phyloP scores from a whole-genome alignment of 1,284 basidiomycete species.

The Takashimella koratensis region DNA sequence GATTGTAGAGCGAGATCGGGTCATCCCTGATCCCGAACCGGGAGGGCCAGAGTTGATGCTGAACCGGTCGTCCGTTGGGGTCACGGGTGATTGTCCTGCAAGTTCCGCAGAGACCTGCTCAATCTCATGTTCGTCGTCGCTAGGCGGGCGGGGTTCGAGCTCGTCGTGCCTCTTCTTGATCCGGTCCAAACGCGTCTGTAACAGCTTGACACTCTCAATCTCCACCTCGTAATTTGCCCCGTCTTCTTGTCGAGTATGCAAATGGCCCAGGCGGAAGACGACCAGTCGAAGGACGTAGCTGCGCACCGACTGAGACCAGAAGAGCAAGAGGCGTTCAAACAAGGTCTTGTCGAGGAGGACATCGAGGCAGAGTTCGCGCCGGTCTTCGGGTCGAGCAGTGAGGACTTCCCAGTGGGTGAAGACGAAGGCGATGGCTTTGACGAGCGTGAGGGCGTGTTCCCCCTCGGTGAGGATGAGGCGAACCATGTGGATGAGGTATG shows the following conservation, averaged over 20 bases:
- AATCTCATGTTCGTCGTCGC: conserved; percentile 16
- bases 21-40: conserved; percentile 12
- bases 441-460: conserved; percentile 53
- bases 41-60: background rate
- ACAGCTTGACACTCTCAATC: conserved; percentile 49
- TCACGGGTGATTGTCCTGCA: background rate
- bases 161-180: conserved; percentile 53
- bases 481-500: conserved; percentile 50
- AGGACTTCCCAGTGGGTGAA: conserved; percentile 55
- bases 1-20: conserved; percentile 46
- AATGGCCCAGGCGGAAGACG: conserved; percentile 53
- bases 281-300: conserved; percentile 51
- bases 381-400: conserved; percentile 46
- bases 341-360: conserved; percentile 50
- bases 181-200: conserved; percentile 51
- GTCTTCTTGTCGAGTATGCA: conserved; percentile 46
- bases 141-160: conserved; percentile 39
- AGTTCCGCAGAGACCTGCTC: conserved; percentile 8
- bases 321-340: conserved; percentile 52
- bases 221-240: conserved; percentile 44
- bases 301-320: conserved; percentile 53
- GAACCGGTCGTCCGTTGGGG: background rate
- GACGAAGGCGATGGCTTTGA: conserved; percentile 53
- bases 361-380: conserved; percentile 50
- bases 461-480: conserved; percentile 51